Base-by-base conservation (phyloP, 1,139 yeast species). In the Candida dubliniensis region DNA sequence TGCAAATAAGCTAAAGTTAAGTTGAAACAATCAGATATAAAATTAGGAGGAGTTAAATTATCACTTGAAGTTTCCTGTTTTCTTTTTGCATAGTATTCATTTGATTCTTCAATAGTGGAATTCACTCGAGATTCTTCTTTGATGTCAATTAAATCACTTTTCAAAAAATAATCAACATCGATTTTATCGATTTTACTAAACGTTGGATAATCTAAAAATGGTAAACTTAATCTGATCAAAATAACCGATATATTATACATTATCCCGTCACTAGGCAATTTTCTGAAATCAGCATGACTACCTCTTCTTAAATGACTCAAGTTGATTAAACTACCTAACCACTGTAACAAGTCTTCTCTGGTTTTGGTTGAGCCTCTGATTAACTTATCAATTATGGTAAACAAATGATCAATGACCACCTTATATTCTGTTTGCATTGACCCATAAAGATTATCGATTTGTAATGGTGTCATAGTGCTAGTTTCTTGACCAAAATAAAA, bases 301-400 rank as follows among this genome's bases (percentile, higher is more conserved):
- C 97, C 97, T 54, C 87, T 78, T 64, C 98, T 80, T 56, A 88
- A 77, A 64, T 91, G 97, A 60, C 91, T 90, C 47, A 79, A 73
- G 57, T 91, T 88, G 15, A 89, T 76, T 37, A 90, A 74, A 33
- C 75, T 76, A 2, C 86, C 86, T 62, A 91, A 81, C 76, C 85
- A 90, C 43, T 71, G 63, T 49, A 93, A 66, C 43, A 91, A 60
- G 37, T 70, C 81, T 34, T 67, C 68, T 51, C 98, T 76, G 0
- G 96, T 77, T 32, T 72, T 69, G 0, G 77, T 64, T 1, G 90
- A 82, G 0, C 91, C 87, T 50, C 98, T 76, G n/a, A 93, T 78
- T 41, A 93, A 76, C 55, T 79, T 82, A 58, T 90, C 87, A 43
- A 83, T 65, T 31, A 93, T 80, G 52, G 69, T 76, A 59, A 87